phyloP scores from a whole-genome alignment of 1,284 basidiomycete genomes.

The Trichosporon sp. region DNA sequence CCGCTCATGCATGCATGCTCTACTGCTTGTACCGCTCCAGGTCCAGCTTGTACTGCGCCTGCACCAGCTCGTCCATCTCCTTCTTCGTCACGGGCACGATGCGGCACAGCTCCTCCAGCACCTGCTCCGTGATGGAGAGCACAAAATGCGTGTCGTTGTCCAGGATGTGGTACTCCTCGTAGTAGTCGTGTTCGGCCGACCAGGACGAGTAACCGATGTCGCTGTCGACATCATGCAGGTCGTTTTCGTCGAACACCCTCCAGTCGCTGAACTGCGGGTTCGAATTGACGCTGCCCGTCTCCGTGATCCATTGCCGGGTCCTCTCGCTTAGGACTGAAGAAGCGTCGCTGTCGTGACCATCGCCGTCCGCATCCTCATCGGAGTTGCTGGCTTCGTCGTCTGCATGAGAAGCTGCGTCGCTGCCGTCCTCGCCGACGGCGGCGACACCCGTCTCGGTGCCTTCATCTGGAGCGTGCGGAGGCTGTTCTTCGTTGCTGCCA shows the following conservation, averaged over 20 bases:
- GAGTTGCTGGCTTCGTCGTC: background rate
- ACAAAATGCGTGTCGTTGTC: background rate
- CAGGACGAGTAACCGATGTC: background rate
- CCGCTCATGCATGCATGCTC: background rate
- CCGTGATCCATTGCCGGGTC: background rate
- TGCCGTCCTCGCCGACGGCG: no score
- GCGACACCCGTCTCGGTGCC: no score
- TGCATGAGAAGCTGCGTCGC: no score
- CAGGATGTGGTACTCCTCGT: background rate
- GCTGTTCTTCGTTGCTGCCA: no score
- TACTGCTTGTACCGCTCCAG: background rate
- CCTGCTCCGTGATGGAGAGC: background rate
- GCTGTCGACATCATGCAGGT: background rate
- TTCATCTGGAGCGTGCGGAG: no score
- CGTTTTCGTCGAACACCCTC: background rate
- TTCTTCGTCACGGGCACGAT: background rate
- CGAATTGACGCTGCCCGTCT: background rate
- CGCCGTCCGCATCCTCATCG: background rate
- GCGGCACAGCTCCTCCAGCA: background rate
- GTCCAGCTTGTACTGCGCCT: background rate
- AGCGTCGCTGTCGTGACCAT: background rate
- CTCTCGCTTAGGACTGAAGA: background rate
- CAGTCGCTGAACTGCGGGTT: background rate
- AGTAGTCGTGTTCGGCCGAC: background rate
- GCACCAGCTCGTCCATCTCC: background rate